Base-by-base conservation (phyloP, 257 asterid genomes). In the Mentha longifolia region DNA sequence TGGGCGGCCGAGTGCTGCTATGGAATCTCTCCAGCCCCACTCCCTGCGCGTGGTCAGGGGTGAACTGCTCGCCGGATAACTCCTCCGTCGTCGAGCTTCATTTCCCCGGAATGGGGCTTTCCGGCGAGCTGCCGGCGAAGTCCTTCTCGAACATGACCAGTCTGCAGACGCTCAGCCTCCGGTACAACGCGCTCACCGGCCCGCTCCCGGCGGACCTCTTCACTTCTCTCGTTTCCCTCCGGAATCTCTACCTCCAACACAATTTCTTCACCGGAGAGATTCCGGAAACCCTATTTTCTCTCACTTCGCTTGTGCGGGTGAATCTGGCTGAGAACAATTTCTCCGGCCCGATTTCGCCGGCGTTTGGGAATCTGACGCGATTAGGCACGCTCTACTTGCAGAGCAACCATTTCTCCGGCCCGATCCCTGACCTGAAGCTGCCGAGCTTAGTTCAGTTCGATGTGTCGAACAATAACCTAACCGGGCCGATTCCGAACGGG, bases 61-160 rank as follows among this genome's bases (percentile, higher is more conserved):
- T 93, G 5, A 61, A 66, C 57, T 93, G 98, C 84, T 79, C 96
- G 41, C 63, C 85, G 10, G 82, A 75, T 35, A 71, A 71, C 47
- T 72, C 92, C 55, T 60, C 89, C 22, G 95, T 93, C 17, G 67
- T 68, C 11, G 97, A 82, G 82, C 89, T 93, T 35, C 97, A 77
- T 56, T 80, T 91, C 45, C 98, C 98, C n/a, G 98, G 91, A 5
- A 88, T 83, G 90, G 97, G 95, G 12, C 85, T 93, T 7, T 68
- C 89, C 69, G 98, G 98, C 3, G 68, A 67, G 46, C 65, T 93
- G 4, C 97, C 97, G 33, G 67, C 86, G 4, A 79, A 81, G 7
- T 74, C 87, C 3, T 56, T 93, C 68, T 65, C 91, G 7, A 91
- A 83, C 46, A 77, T 93, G 25, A 91, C 96, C 35, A 82, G 79